Conservation (phyloP, 2,329 filamentous ascomycete species). For the Lachnellula willkommii region DNA sequence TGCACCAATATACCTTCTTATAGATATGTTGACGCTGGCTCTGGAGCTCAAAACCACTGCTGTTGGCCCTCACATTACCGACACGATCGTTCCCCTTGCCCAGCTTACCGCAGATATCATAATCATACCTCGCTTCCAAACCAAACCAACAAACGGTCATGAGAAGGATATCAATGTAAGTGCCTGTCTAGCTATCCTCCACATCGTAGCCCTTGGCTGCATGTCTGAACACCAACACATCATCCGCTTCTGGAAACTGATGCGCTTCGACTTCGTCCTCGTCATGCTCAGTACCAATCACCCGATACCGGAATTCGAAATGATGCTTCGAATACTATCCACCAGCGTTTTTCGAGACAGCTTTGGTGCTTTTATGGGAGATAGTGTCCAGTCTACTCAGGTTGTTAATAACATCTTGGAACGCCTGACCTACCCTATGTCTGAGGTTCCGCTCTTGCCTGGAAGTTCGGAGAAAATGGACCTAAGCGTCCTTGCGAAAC, state of each 20-base stretch:
- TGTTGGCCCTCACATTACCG: constrained; percentile 54
- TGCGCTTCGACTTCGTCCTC: constrained; percentile 62
- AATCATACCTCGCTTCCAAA: constrained; percentile 39
- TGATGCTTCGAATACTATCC: constrained; percentile 60
- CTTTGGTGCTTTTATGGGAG: constrained; percentile 59
- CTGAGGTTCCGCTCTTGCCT: constrained; percentile 37
- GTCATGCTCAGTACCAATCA: constrained; percentile 65
- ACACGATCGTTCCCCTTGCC: constrained; percentile 49
- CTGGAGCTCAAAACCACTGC: constrained; percentile 55
- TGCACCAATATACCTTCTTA: constrained; percentile 58
- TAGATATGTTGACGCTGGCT: constrained; percentile 59
- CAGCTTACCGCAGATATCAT: constrained; percentile 54
- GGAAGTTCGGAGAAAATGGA: constrained; percentile 24
- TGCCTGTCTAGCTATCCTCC: constrained; percentile 60
- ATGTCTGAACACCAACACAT: constrained; percentile 33
- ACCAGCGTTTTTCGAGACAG: constrained; percentile 59
- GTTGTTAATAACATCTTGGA: constrained; percentile 32
- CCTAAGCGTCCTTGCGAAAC: constrained; percentile 18
- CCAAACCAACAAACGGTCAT: constrained; percentile 42
- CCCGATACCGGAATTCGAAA: constrained; percentile 54
- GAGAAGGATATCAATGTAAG: constrained; percentile 55
- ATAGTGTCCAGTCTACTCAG: constrained; percentile 37
- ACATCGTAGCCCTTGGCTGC: constrained; percentile 57
- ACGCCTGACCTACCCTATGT: constrained; percentile 39
- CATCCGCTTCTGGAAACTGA: constrained; percentile 58